Base-by-base conservation (phyloP, 306 rosid species). In the Aeschynomene evenia region DNA sequence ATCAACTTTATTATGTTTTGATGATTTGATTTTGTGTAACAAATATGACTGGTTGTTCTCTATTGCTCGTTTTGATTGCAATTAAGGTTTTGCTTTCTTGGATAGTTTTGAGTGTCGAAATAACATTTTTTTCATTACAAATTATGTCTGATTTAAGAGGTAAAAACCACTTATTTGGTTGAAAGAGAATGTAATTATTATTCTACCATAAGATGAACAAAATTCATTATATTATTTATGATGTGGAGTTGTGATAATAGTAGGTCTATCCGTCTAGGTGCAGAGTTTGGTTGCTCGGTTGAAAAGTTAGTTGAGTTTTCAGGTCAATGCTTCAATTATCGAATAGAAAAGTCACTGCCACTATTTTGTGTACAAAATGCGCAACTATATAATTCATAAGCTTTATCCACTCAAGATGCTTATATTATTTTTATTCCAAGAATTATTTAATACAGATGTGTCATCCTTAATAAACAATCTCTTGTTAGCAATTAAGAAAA, bases 311-410 rank as follows among this genome's bases (percentile, higher is more conserved):
- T 24, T 39, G 16, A 68, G 46, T 73, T 57, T n/a, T 40, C 28
- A 23, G 43, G 74, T 51, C 67, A 65, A 51, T 59, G 70, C 37
- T 76, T 66, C 48, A 49, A 22, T 57, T 10, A 64, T 70, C 37
- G 1, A 33, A 61, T 66, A 36, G 79, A 76, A 72, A 53, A 61
- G 72, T 72, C 39, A 34, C 57, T 60, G 69, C 33, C 59, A 58
- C 40, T 60, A 81, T 45, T 45, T 42, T 58, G 21, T 37, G 42
- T 42, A 4, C 26, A 34, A 65, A 13, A 10, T 45, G 50, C 42
- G 50, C 60, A 48, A 50, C 37, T 56, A 48, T 62, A 24, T 33
- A 52, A 11, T 46, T 54, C 59, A 61, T 39, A 66, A 23, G 74
- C 37, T 37, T 56, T 16, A 26, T 23, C 36, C 2, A 28, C 23